A percentile compares a stretch with the other conserved stretches of the same genome.
These are phyloP conservation scores for Talaromyces atroroseus DNA, from an alignment of 2,329 filamentous ascomycete species.

Conservation along the genomic window DNA sequence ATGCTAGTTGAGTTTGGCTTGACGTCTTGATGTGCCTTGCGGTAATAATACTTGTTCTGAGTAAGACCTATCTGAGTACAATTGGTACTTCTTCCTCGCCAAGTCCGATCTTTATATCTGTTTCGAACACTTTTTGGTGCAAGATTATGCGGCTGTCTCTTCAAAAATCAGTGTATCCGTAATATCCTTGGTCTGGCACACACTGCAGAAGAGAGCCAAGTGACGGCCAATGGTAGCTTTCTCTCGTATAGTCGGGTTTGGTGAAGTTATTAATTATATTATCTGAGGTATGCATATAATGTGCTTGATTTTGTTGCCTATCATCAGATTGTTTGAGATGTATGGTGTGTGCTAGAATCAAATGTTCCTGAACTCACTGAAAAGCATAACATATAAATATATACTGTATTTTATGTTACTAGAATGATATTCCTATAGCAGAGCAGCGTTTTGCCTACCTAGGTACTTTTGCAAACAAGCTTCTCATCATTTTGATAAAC, in stretches of 20 bases:
- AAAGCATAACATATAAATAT: too few species aligned
- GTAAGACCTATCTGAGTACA: constrained; percentile 5
- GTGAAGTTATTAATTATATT: constrained; percentile 2
- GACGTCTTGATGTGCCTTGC: neutral
- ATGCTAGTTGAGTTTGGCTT: neutral
- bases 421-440: too few species aligned
- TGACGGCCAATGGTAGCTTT: constrained; percentile 8
- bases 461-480: too few species aligned
- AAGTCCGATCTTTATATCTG: neutral
- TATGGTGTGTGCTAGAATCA: too few species aligned
- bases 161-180: constrained; percentile 4
- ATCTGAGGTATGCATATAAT: constrained; percentile 5
- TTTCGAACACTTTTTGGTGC: neutral
- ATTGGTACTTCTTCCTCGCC: neutral
- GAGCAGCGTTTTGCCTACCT: too few species aligned
- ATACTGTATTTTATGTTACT: too few species aligned
- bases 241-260: constrained; percentile 3
- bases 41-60: neutral
- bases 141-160: neutral
- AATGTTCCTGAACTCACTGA: too few species aligned
- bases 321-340: constrained; percentile 2
- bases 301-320: constrained; percentile 5
- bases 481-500: too few species aligned
- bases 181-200: constrained; percentile 9
- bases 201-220: constrained; percentile 11